Conservation (phyloP, 345 rosid species). For the Eucalyptus pauciflora region DNA sequence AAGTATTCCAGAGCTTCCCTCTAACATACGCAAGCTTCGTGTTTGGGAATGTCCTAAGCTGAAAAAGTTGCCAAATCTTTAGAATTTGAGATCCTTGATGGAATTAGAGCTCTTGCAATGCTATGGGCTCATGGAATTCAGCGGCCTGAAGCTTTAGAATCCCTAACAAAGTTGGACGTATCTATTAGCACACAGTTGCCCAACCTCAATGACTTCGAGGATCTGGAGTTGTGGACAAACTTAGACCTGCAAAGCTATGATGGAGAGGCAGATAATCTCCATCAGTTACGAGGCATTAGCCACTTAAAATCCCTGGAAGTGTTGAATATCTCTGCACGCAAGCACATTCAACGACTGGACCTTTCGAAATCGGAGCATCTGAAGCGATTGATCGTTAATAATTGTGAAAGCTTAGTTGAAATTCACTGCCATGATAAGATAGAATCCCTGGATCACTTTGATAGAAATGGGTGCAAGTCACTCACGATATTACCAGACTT, state of each 20-base stretch:
- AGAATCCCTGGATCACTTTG: too few species aligned
- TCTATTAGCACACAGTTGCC: neutral
- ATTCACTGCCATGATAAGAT: too few species aligned
- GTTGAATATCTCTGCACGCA: too few species aligned
- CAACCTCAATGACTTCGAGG: neutral
- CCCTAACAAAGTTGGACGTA: neutral
- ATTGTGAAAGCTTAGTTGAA: too few species aligned
- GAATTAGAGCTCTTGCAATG: neutral
- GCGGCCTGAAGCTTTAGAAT: neutral
- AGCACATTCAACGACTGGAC: too few species aligned
- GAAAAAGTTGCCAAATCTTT: rapidly evolving
- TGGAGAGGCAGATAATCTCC: neutral
- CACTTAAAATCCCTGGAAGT: neutral
- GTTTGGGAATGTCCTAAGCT: neutral
- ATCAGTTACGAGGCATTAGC: neutral
- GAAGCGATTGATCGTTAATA: too few species aligned
- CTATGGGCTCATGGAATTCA: neutral
- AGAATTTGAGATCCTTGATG: neutral
- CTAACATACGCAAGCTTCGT: neutral
- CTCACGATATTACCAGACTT: too few species aligned
- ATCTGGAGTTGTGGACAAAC: neutral
- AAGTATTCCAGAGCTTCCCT: neutral
- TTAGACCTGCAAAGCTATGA: rapidly evolving
- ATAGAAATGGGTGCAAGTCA: too few species aligned
- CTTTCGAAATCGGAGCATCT: too few species aligned